Base-by-base conservation (phyloP, 768 basidiomycete genomes). In the Leccinum fibrillosum region DNA sequence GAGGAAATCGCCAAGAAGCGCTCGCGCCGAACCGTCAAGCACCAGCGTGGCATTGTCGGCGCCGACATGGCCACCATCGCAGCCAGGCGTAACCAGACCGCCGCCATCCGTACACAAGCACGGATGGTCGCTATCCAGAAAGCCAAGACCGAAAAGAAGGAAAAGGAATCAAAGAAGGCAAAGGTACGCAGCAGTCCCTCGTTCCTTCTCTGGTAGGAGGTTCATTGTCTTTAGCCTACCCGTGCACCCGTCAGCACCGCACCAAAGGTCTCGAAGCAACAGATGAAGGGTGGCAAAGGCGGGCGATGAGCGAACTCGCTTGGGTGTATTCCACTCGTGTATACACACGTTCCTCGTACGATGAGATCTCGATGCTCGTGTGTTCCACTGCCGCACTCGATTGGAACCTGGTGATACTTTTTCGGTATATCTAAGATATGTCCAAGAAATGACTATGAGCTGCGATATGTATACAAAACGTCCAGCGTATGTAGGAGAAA, bases 1-100 rank as follows among this genome's bases (percentile, higher is more conserved):
- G 96, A 98, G 80, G 96, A 98, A 78, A 90, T 95, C 54, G 94
- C 94, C 70, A 99, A 98, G 93, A 98, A 97, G 82, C 90, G 96
- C 64, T 90, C 91, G 52, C 91, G 95, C 77, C 88, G 89, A 77
- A 94, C 92, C 63, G 93, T 98, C 72, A 99, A 98, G 83, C 88
- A 93, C 81, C 88, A 96, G 80, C 93, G 97, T 72, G 97, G 97
- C 62, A 94, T 98, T 75, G 94, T 94, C 70, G 97, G 97, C 76
- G 93, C 94, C 64, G 94, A 98, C 76, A 85, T 98, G 60, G 84
- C 88, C 53, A 75, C 92, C 68, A 98, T 98, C 75, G 83, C 87
- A 54, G 95, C 95, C 65, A 91, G 83, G 80, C 86, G 95, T 66
- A 94, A 92, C 78, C 94, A 98, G 82, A 92, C 90, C 59, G 80